A percentile compares a stretch with the other conserved stretches of the same genome.
phyloP scores from a whole-genome alignment of 306 rosid genomes.

The Cucurbita maxima region DNA sequence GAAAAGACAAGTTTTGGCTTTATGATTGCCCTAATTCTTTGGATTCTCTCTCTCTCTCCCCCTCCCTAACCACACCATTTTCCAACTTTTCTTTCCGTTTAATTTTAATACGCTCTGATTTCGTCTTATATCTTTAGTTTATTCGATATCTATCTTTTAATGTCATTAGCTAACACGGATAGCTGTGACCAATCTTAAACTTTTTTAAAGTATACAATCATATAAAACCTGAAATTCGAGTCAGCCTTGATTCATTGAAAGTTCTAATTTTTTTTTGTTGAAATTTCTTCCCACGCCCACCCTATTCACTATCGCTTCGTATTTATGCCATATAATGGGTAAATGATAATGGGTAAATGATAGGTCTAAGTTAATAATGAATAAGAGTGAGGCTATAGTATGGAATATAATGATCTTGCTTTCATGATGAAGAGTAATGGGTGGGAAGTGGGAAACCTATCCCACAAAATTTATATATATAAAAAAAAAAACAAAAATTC shows the following conservation, averaged over 20 bases:
- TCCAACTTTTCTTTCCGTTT: not conserved
- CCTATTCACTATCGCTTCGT: not conserved
- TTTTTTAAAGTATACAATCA: not conserved
- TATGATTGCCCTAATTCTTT: slow-evolving; percentile 33
- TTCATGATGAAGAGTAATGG: slow-evolving; percentile 17
- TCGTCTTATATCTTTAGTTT: not conserved
- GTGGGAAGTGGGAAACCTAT: slow-evolving; percentile 20
- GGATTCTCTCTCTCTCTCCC: slow-evolving; percentile 65
- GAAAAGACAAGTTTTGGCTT: slow-evolving; percentile 54
- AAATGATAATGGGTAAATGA: slow-evolving; percentile 38
- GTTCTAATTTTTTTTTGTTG: not conserved
- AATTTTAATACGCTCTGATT: not conserved
- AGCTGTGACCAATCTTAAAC: not conserved
- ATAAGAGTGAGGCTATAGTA: slow-evolving; percentile 19
- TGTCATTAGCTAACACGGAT: not conserved
- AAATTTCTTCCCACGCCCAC: not conserved
- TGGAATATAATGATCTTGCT: not conserved
- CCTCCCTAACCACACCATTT: slow-evolving; percentile 20
- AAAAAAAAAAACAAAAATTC: slow-evolving; percentile 27
- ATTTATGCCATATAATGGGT: slow-evolving; percentile 15
- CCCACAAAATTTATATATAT: not conserved
- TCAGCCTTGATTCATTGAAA: not conserved
- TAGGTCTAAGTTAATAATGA: slow-evolving; percentile 25
- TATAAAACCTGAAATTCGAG: not conserved
- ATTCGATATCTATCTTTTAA: not conserved